phyloP scores from a whole-genome alignment of 2,329 filamentous ascomycete genomes.

The Cordyceps cateniannulata region DNA sequence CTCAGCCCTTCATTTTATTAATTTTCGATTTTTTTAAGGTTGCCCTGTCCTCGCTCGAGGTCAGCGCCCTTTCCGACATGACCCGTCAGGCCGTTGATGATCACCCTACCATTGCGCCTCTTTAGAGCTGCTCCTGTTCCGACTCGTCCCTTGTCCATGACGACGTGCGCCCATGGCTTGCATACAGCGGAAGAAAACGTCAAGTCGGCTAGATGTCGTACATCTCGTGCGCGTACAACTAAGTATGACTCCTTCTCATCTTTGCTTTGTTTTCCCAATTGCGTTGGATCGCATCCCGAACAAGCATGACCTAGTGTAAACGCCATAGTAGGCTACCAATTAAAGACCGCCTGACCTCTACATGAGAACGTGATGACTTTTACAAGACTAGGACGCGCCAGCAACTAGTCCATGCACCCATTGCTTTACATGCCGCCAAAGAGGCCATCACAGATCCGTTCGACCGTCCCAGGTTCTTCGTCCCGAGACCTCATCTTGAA shows the following conservation, averaged over 20 bases:
- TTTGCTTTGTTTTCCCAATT: not conserved
- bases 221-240: not conserved
- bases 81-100: constrained; percentile 6
- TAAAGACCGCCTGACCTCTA: constrained; percentile 2
- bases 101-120: not conserved
- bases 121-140: not conserved
- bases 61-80: constrained; percentile 1
- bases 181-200: not conserved
- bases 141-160: constrained; percentile 1
- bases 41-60: not conserved
- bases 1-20: not conserved
- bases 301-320: not conserved
- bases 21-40: not conserved
- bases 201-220: not conserved
- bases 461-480: not conserved
- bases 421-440: not conserved
- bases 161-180: not conserved
- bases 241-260: not conserved
- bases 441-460: not conserved
- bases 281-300: not conserved
- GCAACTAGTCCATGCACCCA: not conserved
- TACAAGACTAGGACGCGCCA: not conserved
- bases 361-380: not conserved
- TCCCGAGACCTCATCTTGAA: not conserved
- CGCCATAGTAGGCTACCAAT: not conserved